Percentiles rank a stretch among this genome's conserved stretches.
Conservation (phyloP, 345 rosid species). For the Physaria fendleri region DNA sequence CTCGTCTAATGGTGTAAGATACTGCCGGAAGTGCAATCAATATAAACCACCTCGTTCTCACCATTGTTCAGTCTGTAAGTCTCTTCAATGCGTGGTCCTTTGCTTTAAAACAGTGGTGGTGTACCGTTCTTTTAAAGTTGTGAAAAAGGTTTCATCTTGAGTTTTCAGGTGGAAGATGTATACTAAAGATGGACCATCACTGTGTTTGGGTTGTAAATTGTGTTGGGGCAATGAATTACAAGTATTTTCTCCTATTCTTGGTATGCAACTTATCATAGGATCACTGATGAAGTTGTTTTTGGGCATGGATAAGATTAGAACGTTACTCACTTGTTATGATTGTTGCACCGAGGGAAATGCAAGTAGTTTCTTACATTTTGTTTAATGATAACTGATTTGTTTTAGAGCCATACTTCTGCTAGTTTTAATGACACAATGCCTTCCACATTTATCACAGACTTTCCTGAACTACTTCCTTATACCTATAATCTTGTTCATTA, state of each 20-base stretch:
- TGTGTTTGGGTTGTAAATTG: slow-evolving; percentile 93
- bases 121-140: not conserved
- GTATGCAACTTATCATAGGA: slow-evolving; percentile 33
- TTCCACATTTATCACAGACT: not conserved
- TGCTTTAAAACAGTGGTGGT: not conserved
- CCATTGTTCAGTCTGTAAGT: slow-evolving; percentile 85
- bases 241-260: slow-evolving; percentile 80
- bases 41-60: slow-evolving; percentile 71
- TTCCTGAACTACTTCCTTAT: not conserved
- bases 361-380: not conserved
- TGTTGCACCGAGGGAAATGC: not conserved
- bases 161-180: slow-evolving; percentile 69
- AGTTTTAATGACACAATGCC: not conserved
- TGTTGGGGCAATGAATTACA: slow-evolving; percentile 81
- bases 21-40: slow-evolving; percentile 64
- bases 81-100: not conserved
- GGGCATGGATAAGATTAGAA: not conserved
- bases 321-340: not conserved
- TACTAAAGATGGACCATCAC: slow-evolving; percentile 86
- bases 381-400: not conserved
- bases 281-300: not conserved
- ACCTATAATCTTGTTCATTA: not conserved
- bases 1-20: slow-evolving; percentile 35
- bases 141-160: slow-evolving; percentile 25
- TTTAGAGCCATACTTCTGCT: not conserved